Percentiles rank a stretch among this genome's conserved stretches.
Conservation (phyloP, 2,329 filamentous ascomycete genomes). For the Passalora sequoiae region DNA sequence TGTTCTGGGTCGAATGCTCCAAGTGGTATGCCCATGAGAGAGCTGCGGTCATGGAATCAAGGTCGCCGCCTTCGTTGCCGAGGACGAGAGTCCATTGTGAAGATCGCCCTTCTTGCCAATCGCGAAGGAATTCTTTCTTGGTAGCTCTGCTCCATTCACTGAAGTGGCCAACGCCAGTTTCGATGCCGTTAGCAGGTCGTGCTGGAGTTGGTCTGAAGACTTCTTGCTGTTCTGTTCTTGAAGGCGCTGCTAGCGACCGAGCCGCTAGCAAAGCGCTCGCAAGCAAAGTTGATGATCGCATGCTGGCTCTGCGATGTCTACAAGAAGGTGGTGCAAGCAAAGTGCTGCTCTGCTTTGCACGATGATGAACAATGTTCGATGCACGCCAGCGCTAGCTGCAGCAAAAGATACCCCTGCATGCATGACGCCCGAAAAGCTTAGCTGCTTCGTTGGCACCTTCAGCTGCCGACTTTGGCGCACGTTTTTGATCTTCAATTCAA, state of each 20-base stretch:
- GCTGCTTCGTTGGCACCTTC: too few species aligned
- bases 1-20: conserved; percentile 41
- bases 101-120: conserved; percentile 42
- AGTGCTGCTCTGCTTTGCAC: neutral
- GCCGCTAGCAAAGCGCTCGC: conserved; percentile 6
- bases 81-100: conserved; percentile 45
- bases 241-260: conserved; percentile 7
- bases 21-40: conserved; percentile 48
- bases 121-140: conserved; percentile 44
- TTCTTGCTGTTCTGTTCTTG: conserved; percentile 8
- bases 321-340: too few species aligned
- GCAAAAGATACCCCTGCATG: too few species aligned
- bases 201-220: conserved; percentile 9
- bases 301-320: neutral
- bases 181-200: conserved; percentile 26
- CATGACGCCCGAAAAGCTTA: too few species aligned
- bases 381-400: too few species aligned
- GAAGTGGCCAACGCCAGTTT: conserved; percentile 46
- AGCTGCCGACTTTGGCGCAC: too few species aligned
- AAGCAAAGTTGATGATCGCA: neutral
- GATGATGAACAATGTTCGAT: neutral
- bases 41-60: conserved; percentile 43
- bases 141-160: conserved; percentile 46
- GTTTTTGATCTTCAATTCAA: too few species aligned
- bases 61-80: conserved; percentile 45